Percentiles rank a stretch among this genome's conserved stretches.
phyloP scores from a whole-genome alignment of 2,329 filamentous ascomycete genomes.

The Neofusicoccum ribis region DNA sequence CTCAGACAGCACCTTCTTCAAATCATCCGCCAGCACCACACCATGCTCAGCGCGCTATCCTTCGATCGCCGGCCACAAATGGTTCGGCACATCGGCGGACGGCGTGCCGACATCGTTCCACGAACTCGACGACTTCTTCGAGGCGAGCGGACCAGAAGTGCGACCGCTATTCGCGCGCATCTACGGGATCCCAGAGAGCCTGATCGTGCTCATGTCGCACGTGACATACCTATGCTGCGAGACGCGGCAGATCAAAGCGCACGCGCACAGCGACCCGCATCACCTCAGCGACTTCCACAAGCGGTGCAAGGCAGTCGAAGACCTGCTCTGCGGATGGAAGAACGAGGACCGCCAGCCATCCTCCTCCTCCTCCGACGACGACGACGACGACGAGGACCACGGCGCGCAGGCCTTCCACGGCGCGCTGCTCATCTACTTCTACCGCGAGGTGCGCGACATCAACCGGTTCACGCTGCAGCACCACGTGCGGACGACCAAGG shows the following conservation, averaged over 20 bases:
- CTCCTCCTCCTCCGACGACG: too few species aligned
- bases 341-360: not conserved
- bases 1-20: not conserved
- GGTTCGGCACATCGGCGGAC: not conserved
- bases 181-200: conserved; percentile 5
- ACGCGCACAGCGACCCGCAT: not conserved
- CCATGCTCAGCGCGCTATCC: not conserved
- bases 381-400: not conserved
- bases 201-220: conserved; percentile 7
- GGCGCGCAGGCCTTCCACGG: conserved; percentile 1
- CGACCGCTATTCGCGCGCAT: not conserved
- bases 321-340: conserved; percentile 1
- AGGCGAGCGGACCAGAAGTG: not conserved
- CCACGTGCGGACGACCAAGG: not conserved
- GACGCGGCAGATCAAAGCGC: not conserved
- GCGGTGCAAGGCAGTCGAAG: conserved; percentile 3
- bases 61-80: not conserved
- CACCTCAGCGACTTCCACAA: not conserved
- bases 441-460: conserved; percentile 6
- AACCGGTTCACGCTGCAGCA: conserved; percentile 4
- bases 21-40: not conserved
- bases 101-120: not conserved
- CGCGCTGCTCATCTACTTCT: conserved; percentile 9
- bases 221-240: conserved; percentile 4
- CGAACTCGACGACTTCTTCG: conserved; percentile 5